A percentile compares a stretch with the other conserved stretches of the same genome.
phyloP scores from a whole-genome alignment of 306 rosid genomes.

The Quercus alba region DNA sequence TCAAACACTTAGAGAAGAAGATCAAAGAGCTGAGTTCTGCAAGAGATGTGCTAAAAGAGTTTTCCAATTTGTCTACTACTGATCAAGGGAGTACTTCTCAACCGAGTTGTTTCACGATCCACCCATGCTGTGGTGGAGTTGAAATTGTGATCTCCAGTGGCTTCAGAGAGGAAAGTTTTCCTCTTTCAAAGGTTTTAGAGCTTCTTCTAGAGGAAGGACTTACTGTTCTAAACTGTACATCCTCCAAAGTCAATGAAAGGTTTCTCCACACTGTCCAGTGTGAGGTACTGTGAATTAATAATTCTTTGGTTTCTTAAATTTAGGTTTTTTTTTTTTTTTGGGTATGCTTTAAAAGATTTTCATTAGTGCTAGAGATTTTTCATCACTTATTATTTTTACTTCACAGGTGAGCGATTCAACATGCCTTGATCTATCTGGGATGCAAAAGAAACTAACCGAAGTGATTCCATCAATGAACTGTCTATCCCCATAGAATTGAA shows the following conservation, averaged over 20 bases:
- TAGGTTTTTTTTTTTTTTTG: background rate
- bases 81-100: background rate
- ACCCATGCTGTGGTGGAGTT: slow-evolving; percentile 36
- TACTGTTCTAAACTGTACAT: slow-evolving; percentile 36
- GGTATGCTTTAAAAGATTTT: background rate
- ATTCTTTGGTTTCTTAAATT: background rate
- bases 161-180: slow-evolving; percentile 19
- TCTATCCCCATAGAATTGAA: background rate
- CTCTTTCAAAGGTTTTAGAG: slow-evolving; percentile 37
- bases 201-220: slow-evolving; percentile 43
- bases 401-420: slow-evolving; percentile 39
- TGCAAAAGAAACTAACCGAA: slow-evolving; percentile 45
- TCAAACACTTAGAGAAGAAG: slow-evolving; percentile 41
- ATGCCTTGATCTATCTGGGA: slow-evolving; percentile 26
- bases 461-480: slow-evolving; percentile 28
- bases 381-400: slow-evolving; percentile 3
- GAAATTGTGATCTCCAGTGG: slow-evolving; percentile 34
- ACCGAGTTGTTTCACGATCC: slow-evolving; percentile 21
- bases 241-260: slow-evolving; percentile 44
- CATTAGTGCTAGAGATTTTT: background rate
- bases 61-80: background rate
- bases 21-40: slow-evolving; percentile 35
- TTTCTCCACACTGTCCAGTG: slow-evolving; percentile 43
- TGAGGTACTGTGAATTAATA: slow-evolving; percentile 33
- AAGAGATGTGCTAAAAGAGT: slow-evolving; percentile 47